Evolutionary conservation across 2,329 filamentous ascomycete species (phyloP).

Genomic region (Botrytis paeoniae): DNA sequence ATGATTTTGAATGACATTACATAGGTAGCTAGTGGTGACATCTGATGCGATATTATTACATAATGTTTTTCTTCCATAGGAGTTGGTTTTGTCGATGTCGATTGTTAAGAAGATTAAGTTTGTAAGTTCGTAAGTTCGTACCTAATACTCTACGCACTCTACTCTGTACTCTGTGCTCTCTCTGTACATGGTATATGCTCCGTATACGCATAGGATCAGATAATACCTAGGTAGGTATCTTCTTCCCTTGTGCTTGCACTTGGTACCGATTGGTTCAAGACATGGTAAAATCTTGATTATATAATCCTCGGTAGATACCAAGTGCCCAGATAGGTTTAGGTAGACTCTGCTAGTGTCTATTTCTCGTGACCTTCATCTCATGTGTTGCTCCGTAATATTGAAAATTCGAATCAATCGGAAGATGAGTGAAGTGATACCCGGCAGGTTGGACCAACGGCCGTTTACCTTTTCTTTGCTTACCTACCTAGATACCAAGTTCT

Average conservation of each 20-base stretch:
- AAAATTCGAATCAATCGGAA: not conserved
- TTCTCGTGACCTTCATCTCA: constrained; percentile 1
- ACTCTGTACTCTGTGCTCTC: too few species aligned
- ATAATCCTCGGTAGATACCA: not conserved
- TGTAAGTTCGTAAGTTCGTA: too few species aligned
- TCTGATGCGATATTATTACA: not conserved
- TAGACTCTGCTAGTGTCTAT: not conserved
- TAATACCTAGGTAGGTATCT: not conserved
- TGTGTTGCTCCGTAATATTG: not conserved
- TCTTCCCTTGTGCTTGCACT: too few species aligned
- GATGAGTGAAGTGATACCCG: not conserved
- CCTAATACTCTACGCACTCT: not conserved
- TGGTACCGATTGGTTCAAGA: too few species aligned
- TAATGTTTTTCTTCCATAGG: not conserved
- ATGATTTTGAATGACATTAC: too few species aligned
- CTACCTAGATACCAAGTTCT: not conserved
- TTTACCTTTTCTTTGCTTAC: not conserved
- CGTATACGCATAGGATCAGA: not conserved
- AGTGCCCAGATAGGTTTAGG: not conserved
- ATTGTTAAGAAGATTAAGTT: not conserved
- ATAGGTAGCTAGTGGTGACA: not conserved
- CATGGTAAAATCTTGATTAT: too few species aligned
- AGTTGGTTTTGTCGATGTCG: not conserved
- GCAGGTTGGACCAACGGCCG: not conserved
- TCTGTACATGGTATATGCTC: not conserved